Percentiles rank a stretch among this genome's conserved stretches.
These are phyloP conservation scores for Torrubiella hemipterigena DNA, from an alignment of 2,329 filamentous ascomycete species.

Conservation along the genomic window DNA sequence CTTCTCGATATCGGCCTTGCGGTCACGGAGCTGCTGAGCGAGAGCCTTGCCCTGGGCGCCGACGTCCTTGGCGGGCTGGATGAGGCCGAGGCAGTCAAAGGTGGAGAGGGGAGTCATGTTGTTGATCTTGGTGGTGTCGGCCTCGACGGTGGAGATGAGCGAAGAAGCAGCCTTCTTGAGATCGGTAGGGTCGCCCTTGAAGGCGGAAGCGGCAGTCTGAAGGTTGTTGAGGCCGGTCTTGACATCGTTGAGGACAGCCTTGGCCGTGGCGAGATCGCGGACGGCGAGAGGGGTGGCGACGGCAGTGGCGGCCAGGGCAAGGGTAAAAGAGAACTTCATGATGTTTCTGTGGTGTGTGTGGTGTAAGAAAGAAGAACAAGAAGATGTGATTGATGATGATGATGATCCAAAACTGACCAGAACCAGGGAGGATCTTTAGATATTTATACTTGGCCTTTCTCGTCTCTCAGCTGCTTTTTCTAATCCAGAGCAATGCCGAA, in stretches of 20 bases:
- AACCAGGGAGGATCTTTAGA: no score
- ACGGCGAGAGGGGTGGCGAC: slow-evolving; percentile 4
- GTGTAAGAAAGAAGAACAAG: no score
- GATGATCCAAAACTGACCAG: no score
- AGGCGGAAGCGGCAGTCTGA: slow-evolving; percentile 3
- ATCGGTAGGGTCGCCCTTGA: slow-evolving; percentile 5
- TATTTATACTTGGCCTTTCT: no score
- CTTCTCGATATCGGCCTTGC: slow-evolving; percentile 2
- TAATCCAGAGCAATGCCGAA: no score
- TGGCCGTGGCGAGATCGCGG: slow-evolving; percentile 7
- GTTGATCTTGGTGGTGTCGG: slow-evolving; percentile 4
- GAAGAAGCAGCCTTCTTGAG: slow-evolving; percentile 3
- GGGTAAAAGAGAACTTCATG: slow-evolving; percentile 7
- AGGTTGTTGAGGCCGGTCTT: slow-evolving; percentile 6
- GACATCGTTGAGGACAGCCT: slow-evolving; percentile 7
- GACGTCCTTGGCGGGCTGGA: slow-evolving; percentile 5
- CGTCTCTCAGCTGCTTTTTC: no score
- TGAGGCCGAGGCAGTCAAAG: slow-evolving; percentile 5
- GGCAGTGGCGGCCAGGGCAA: slow-evolving; percentile 4
- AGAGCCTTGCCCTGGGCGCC: slow-evolving; percentile 5
- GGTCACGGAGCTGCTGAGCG: slow-evolving; percentile 2
- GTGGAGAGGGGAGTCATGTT: slow-evolving; percentile 7
- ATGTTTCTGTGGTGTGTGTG: no score
- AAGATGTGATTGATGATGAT: no score
- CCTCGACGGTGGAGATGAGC: slow-evolving; percentile 6